phyloP scores from a whole-genome alignment of 441 rosid genomes.

The Arabidopsis lyrata region DNA sequence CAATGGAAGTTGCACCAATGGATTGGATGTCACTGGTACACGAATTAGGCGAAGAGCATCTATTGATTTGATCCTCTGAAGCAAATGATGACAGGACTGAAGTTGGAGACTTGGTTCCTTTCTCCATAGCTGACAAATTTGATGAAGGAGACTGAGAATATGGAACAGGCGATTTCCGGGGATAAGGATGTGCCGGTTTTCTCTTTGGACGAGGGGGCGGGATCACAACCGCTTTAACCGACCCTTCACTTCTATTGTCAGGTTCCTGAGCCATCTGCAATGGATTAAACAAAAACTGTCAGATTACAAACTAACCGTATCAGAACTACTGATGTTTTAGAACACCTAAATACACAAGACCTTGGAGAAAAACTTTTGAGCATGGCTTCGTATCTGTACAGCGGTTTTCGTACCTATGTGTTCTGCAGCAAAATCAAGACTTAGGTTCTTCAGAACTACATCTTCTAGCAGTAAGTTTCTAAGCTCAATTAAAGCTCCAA shows the following conservation, averaged over 20 bases:
- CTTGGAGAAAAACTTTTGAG: slow-evolving; percentile 97
- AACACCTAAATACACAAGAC: slow-evolving; percentile 45
- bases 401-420: slow-evolving; percentile 85
- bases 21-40: slow-evolving; percentile 55
- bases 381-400: slow-evolving; percentile 95
- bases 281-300: slow-evolving; percentile 4
- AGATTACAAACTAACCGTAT: neutral
- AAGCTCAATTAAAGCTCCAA: neutral
- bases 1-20: slow-evolving; percentile 21
- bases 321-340: neutral
- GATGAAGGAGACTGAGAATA: slow-evolving; percentile 52
- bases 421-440: slow-evolving; percentile 54
- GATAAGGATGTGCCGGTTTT: slow-evolving; percentile 86
- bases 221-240: slow-evolving; percentile 59
- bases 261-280: slow-evolving; percentile 72
- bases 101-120: slow-evolving; percentile 67
- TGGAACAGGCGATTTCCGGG: slow-evolving; percentile 59
- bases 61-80: slow-evolving; percentile 55
- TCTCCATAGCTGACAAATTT: slow-evolving; percentile 49
- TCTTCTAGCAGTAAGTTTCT: neutral
- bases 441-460: neutral
- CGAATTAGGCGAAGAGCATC: slow-evolving; percentile 65
- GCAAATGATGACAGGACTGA: slow-evolving; percentile 65
- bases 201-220: slow-evolving; percentile 97
- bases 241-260: slow-evolving; percentile 43